A percentile compares a stretch with the other conserved stretches of the same genome.
phyloP scores from a whole-genome alignment of 768 basidiomycete species.

The Dentipellis fragilis region DNA sequence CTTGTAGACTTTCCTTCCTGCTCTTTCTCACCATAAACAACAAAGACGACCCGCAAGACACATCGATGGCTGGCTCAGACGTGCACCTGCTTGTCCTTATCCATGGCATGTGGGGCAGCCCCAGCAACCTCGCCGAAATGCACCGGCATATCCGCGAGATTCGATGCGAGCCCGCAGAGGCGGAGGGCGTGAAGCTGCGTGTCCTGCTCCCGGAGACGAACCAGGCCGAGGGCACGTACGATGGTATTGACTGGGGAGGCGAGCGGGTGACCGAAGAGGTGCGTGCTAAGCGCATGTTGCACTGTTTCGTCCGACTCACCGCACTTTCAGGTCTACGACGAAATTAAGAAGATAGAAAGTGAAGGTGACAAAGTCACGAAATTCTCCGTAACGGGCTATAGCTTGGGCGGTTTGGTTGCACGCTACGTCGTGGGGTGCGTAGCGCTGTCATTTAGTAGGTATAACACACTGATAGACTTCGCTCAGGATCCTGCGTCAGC shows the following conservation, averaged over 20 bases:
- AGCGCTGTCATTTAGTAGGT: too few relatives aligned
- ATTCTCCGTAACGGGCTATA: conserved; percentile 72
- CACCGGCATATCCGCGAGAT: conserved; percentile 42
- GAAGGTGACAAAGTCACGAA: conserved; percentile 50
- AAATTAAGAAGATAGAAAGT: conserved; percentile 40
- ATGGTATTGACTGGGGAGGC: conserved; percentile 78
- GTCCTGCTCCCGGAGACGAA: conserved; percentile 59
- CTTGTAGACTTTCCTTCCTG: too few relatives aligned
- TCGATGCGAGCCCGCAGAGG: conserved; percentile 16
- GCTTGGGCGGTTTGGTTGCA: conserved; percentile 72
- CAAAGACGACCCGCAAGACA: too few relatives aligned
- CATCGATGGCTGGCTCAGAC: background rate
- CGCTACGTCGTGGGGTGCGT: conserved; percentile 67
- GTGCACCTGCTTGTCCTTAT: conserved; percentile 24
- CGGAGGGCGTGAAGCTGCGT: conserved; percentile 38
- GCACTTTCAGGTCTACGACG: too few relatives aligned
- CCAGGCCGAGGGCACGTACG: conserved; percentile 61
- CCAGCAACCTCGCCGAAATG: conserved; percentile 51
- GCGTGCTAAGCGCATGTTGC: too few relatives aligned
- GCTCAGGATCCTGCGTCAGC: conserved; percentile 50
- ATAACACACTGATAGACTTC: background rate
- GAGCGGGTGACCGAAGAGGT: conserved; percentile 79
- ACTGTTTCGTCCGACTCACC: too few relatives aligned
- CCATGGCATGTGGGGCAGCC: conserved; percentile 77
- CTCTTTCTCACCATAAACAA: too few relatives aligned